Evolutionary conservation across 257 asterid genomes (phyloP).

Genomic region (Pogostemon cablin): DNA sequence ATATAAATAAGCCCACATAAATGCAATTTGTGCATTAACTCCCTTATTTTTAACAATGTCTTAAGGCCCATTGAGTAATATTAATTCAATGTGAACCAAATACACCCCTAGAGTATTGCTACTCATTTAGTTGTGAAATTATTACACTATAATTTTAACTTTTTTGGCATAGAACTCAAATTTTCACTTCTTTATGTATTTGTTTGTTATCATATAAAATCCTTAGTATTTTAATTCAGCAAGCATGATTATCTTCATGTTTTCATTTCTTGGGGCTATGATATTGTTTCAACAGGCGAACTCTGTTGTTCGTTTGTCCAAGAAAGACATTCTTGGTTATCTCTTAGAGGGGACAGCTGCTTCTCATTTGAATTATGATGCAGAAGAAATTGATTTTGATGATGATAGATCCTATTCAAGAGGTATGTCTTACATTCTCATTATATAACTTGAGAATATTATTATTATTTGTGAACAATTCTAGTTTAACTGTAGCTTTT

Average conservation of each 20-base stretch:
- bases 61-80: too few relatives aligned
- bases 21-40: too few relatives aligned
- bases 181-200: not conserved
- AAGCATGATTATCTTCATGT: slow-evolving; percentile 1
- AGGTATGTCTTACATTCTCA: slow-evolving; percentile 41
- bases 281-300: slow-evolving; percentile 57
- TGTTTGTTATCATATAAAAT: slow-evolving; percentile 12
- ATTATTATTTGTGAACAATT: not conserved
- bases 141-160: not conserved
- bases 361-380: slow-evolving; percentile 49
- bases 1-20: too few relatives aligned
- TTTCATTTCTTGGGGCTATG: slow-evolving; percentile 23
- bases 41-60: too few relatives aligned
- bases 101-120: not conserved
- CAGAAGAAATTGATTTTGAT: slow-evolving; percentile 48
- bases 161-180: not conserved
- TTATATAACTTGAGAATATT: not conserved
- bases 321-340: slow-evolving; percentile 48
- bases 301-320: slow-evolving; percentile 71
- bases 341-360: slow-evolving; percentile 80
- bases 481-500: slow-evolving; percentile 10
- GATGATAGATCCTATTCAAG: slow-evolving; percentile 39
- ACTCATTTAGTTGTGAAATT: not conserved
- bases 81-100: not conserved
- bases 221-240: not conserved